Conservation (phyloP, 1,139 yeast genomes). For the Debaryomyces subglobosus region DNA sequence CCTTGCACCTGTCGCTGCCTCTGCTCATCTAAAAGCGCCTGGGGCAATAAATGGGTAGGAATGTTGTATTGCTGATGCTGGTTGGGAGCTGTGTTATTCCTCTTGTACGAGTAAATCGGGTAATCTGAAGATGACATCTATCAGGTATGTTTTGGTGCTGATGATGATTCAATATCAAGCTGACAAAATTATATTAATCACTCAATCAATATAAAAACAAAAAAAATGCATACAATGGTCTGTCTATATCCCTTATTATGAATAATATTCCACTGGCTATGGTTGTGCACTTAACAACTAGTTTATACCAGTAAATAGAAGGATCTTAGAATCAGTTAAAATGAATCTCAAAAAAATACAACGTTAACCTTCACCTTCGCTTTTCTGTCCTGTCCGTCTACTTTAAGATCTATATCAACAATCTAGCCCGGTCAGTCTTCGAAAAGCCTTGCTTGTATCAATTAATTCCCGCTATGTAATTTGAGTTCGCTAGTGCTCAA, state of each 20-base stretch:
- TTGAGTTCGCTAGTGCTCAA: background rate
- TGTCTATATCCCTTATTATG: background rate
- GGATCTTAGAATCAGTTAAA: background rate
- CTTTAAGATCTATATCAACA: background rate
- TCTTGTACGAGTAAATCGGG: slow-evolving; percentile 1
- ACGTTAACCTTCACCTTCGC: background rate
- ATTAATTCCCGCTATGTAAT: slow-evolving; percentile 1
- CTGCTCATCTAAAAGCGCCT: slow-evolving; percentile 24
- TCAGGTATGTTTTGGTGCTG: background rate
- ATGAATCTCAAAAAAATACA: background rate
- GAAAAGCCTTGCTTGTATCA: background rate
- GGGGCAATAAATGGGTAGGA: slow-evolving; percentile 43
- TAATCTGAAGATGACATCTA: background rate
- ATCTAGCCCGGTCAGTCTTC: background rate
- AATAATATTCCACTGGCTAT: background rate
- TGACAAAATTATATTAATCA: background rate
- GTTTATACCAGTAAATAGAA: background rate
- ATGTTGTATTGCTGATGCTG: slow-evolving; percentile 16
- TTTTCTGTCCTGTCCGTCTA: background rate
- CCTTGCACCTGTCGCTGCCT: slow-evolving; percentile 10
- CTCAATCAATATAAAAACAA: background rate
- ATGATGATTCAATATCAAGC: background rate
- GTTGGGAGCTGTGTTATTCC: background rate
- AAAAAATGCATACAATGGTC: background rate
- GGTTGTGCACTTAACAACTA: background rate